Evolutionary conservation across 352 stramenopile genomes (phyloP).

Genomic region (Phytophthora pinifolia): DNA sequence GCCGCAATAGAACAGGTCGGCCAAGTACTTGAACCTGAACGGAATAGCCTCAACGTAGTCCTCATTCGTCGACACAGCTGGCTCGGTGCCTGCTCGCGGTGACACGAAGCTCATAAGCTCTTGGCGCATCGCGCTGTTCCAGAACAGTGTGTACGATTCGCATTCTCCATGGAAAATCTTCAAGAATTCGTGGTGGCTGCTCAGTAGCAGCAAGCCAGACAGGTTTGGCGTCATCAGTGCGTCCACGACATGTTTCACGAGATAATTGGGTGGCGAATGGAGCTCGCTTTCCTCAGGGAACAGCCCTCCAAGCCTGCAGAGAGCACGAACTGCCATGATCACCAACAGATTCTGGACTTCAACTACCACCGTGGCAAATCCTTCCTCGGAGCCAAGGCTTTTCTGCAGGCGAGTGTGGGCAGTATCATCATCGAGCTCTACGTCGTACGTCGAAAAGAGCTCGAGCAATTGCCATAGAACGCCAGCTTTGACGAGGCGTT

Average conservation of each 20-base stretch:
- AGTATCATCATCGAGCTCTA: conserved; percentile 52
- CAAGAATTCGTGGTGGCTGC: conserved; percentile 80
- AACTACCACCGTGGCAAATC: conserved; percentile 41
- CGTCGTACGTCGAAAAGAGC: conserved; percentile 71
- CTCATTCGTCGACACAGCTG: conserved; percentile 34
- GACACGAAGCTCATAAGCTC: conserved; percentile 59
- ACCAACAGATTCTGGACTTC: conserved; percentile 75
- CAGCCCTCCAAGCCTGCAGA: conserved; percentile 71
- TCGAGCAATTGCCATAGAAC: conserved; percentile 72
- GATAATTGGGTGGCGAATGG: conserved; percentile 38
- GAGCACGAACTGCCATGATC: conserved; percentile 64
- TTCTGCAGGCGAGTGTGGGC: conserved; percentile 45
- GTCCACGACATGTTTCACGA: conserved; percentile 47
- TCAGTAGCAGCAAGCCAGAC: conserved; percentile 53
- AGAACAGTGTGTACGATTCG: conserved; percentile 81
- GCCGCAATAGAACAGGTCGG: conserved; percentile 60
- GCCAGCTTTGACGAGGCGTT: conserved; percentile 46
- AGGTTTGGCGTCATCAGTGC: conserved; percentile 79
- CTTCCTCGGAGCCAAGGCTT: conserved; percentile 32
- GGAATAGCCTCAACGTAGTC: conserved; percentile 48
- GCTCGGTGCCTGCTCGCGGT: conserved; percentile 41
- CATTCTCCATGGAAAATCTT: conserved; percentile 81
- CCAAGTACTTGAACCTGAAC: conserved; percentile 74
- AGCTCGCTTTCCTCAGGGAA: conserved; percentile 58
- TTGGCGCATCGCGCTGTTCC: conserved; percentile 74